Evolutionary conservation across 2,329 filamentous ascomycete genomes (phyloP), one percentile per base, ranked within the genome.

Genomic region (Calonectria pteridis): DNA sequence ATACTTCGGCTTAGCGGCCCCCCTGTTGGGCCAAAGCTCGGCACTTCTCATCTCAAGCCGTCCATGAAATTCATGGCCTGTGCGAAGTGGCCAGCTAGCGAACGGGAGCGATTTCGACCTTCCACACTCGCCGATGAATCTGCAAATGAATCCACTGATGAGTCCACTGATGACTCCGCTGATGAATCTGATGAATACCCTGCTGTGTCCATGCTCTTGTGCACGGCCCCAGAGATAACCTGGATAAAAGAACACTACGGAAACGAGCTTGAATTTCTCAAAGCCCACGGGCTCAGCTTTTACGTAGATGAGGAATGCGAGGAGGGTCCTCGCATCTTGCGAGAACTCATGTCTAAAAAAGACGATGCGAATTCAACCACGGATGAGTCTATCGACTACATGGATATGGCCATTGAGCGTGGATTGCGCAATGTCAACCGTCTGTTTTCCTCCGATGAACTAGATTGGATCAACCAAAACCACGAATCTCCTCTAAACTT

Each of bases 281-380:
- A 35, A 3, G 23, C 33, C 7, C 70, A 82, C 69, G 80, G 81
- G 0, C 76, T 86, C 28, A 82, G 71, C 20, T 85, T 86, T 59
- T 73, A 82, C 73, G 81, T 84, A 11, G 82, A 85, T 4, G 82
- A 85, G 55, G 81, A 86, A 68, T 83, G 84, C 35, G 82, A 78
- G 63, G 79, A 84, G 64, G 84, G 84, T 6, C 74, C 31, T n/a
- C 6, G 10, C 4, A 63, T 63, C 43, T 31, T 69, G 23, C 40
- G 55, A 14, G 23, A 40, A 14, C n/a, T 68, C 28, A 33, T 62
- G 28, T 49, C 49, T 13, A 3, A 23, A 5, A 13, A 13, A 13
- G 29, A 28, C 1, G n/a, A 62, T 62, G 16, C 16, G 14, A 37
- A 37, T 5, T 3, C 33, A 23, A 16, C 20, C 9, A 37, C 18